Base-by-base conservation (phyloP, 2,329 filamentous ascomycete genomes). In the Alternaria triticina region DNA sequence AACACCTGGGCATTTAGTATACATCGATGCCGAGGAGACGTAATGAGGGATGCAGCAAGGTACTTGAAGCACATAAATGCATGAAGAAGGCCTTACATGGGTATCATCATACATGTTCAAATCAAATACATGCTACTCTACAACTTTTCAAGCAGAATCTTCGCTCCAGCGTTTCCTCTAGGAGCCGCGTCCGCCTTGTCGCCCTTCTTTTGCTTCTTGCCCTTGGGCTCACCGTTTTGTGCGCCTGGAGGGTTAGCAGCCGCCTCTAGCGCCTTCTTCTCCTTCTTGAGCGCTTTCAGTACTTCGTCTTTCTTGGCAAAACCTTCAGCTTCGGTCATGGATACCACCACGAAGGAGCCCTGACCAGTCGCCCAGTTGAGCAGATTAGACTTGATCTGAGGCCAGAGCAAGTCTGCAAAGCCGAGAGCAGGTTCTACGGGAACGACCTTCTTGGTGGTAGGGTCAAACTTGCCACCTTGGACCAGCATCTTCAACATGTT, bases 401-500 rank as follows among this genome's bases (percentile, higher is more conserved):
- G 88, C 78, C 95, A 98, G n/a, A 99, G 85, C 52, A 91, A 83
- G 68, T 91, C 87, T 64, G 92, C 89, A 78, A 99, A 99, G 54
- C 90, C 86, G 59, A 98, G 85, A 8, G 92, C 86, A 15, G 94
- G 93, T 52, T 94, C 89, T 3, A 91, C 86, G 22, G 89, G 87
- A 73, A 91, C 86, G 47, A 96, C 80, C 55, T 75, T 88, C 80
- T 93, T 93, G 3, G 88, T 86, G 46, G 86, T 86, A 64, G 88
- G 88, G 80, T 98, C 93, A 77, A 92, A 99, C 61, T 89, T 90
- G 25, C 96, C 96, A 45, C 96, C 96, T 58, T 93, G 90, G 23
- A 97, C 94, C 8, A 99, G 87, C 0, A 91, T 91, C 83, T 97
- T 97, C 73, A 98, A 86, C 90, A 97, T 91, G 62, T 93, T 90